Percentiles rank a stretch among this genome's conserved stretches.
These are phyloP conservation scores for Corylus avellana DNA, from an alignment of 306 rosid genomes.

Conservation along the genomic window DNA sequence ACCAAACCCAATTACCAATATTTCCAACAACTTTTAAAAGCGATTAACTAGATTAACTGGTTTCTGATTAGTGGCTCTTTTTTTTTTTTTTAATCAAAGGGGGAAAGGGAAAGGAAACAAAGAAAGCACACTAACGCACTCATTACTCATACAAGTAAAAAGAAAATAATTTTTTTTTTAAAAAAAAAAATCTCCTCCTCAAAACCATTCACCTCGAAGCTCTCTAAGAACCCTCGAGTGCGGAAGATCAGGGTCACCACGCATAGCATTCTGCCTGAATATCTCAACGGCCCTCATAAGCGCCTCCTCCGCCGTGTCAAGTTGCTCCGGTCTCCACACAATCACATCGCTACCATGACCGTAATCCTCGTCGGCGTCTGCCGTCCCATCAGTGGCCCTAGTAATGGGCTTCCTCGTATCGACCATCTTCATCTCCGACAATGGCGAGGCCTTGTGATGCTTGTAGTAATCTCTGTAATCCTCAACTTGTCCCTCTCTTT, in stretches of 20 bases:
- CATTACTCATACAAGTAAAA: too few species aligned
- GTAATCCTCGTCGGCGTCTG: constrained; percentile 4
- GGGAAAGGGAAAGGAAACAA: too few species aligned
- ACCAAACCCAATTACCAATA: too few species aligned
- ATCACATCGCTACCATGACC: constrained; percentile 34
- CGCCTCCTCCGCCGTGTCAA: constrained; percentile 76
- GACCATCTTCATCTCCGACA: constrained; percentile 62
- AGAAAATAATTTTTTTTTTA: too few species aligned
- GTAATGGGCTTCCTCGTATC: constrained; percentile 67
- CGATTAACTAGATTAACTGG: too few species aligned
- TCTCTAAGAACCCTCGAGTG: constrained; percentile 66
- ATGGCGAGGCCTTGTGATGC: constrained; percentile 74
- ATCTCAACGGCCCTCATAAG: constrained; percentile 64
- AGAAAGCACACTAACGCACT: too few species aligned
- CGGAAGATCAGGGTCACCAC: constrained; percentile 73
- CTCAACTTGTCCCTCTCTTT: constrained; percentile 19
- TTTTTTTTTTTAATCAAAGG: too few species aligned
- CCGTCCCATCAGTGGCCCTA: constrained; percentile 47
- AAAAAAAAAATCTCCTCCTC: background rate
- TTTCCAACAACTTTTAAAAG: too few species aligned
- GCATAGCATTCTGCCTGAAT: constrained; percentile 59
- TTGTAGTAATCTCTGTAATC: constrained; percentile 47
- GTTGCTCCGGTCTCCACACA: constrained; percentile 82
- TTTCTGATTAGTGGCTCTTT: too few species aligned
- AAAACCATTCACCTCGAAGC: constrained; percentile 65